Evolutionary conservation across 805 yeast species (phyloP), one percentile per base, ranked within the genome.

Genomic region (Kurtzmaniella cleridarum): DNA sequence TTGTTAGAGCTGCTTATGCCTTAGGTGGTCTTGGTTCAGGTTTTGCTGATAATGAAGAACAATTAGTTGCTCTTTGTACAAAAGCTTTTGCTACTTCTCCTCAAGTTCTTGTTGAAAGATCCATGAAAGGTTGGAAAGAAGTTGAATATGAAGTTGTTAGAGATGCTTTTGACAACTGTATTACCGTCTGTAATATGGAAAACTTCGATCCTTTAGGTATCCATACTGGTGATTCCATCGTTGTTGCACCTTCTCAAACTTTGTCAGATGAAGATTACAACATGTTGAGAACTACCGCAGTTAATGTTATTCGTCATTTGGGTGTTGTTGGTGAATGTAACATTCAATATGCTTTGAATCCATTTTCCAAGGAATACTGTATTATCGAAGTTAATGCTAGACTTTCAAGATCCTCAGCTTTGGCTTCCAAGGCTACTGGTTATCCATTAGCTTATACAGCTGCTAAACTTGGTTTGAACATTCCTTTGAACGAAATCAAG

Each of bases 291-390:
- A 84, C 97, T 37, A 88, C 98, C 34, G 98, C 98, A 34, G 93
- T 93, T 51, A 93, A 91, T 48, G 95, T 91, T 47, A 93, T 91
- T 52, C 82, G 98, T 66, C 98, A 91, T 60, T 74, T 91, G 55
- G 98, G 98, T 55, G 98, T 91, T 60, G 98, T 91, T 59, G 98
- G 98, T 74, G 98, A 91, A 73, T 91, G 98, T 76, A 91, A 91
- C 71, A 88, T 91, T 56, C 98, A 91, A 67, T 91, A 91, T 59
- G 97, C 98, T 38, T 75, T 91, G 60, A 85, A 91, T 59, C 98
- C 98, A 43, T 77, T 81, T 66, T 82, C 95, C 43, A 83, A 86
- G 64, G 98, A 93, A 58, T 91, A 91, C 71, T 84, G 98, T 69
- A 88, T 91, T 51, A 91, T 91, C 64, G 98, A 91, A 72, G 98